phyloP scores from a whole-genome alignment of 202 grass and related monocot species.

The Carex sylvatica region DNA sequence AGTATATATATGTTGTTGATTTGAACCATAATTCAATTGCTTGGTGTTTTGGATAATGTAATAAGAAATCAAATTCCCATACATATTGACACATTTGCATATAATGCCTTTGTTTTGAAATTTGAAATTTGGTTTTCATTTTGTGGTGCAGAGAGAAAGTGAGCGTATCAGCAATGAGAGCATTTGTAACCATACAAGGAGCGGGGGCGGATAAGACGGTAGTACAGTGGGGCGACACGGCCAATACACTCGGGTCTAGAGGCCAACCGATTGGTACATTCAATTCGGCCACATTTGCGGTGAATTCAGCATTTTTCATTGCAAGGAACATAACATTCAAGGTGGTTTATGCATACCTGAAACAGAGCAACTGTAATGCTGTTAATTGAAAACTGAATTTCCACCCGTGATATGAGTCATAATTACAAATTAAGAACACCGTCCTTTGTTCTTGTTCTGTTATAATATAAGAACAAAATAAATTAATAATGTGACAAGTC shows the following conservation, averaged over 20 bases:
- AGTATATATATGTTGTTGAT: not conserved
- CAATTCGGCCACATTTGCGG: conserved; percentile 76
- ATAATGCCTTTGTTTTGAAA: not conserved
- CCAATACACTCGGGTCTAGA: conserved; percentile 47
- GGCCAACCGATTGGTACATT: conserved; percentile 65
- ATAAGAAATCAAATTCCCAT: not conserved
- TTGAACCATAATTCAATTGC: not conserved
- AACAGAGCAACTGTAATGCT: conserved; percentile 24
- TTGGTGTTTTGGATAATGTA: not conserved
- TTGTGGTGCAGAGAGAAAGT: conserved; percentile 67
- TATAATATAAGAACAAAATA: not conserved
- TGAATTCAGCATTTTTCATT: conserved; percentile 82
- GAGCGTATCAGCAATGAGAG: conserved; percentile 51
- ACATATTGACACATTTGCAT: not conserved
- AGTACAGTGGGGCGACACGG: conserved; percentile 77
- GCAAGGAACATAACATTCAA: conserved; percentile 96
- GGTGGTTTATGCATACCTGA: conserved; percentile 35
- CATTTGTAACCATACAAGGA: conserved; percentile 70
- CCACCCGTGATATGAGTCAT: not conserved
- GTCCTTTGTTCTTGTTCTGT: not conserved
- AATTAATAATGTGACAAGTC: not conserved
- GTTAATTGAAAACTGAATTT: conserved; percentile 6
- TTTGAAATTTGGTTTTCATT: not conserved
- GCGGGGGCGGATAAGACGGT: conserved; percentile 67
- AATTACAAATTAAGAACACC: not conserved